These are phyloP conservation scores for Cucurbita moschata DNA, from an alignment of 306 rosid species.

Conservation along the genomic window DNA sequence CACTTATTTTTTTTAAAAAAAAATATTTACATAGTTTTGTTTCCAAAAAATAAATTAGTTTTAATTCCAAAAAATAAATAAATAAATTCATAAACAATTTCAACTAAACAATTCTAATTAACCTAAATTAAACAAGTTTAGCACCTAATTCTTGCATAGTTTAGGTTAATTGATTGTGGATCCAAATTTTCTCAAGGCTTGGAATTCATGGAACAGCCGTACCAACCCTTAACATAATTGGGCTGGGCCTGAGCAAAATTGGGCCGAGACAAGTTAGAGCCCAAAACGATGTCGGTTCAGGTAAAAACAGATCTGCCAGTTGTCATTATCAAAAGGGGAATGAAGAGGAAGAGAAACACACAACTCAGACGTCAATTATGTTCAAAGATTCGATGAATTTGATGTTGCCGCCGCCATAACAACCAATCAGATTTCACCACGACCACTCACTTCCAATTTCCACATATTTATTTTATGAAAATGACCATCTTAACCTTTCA, in stretches of 20 bases:
- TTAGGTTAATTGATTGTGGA: too few relatives aligned
- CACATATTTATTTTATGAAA: too few relatives aligned
- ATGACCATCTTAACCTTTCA: not conserved
- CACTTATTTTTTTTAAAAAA: too few relatives aligned
- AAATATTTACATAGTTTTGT: too few relatives aligned
- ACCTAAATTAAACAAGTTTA: too few relatives aligned
- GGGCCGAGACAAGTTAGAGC: not conserved
- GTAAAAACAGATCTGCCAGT: not conserved
- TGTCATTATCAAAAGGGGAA: not conserved
- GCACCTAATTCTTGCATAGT: too few relatives aligned
- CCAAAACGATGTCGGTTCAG: not conserved
- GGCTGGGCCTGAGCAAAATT: not conserved
- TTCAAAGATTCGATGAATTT: conserved; percentile 9
- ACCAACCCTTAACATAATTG: not conserved
- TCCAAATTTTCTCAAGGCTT: too few relatives aligned
- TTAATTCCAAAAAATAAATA: too few relatives aligned
- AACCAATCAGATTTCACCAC: not conserved
- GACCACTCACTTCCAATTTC: not conserved
- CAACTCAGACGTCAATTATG: conserved; percentile 5
- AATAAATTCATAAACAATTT: too few relatives aligned
- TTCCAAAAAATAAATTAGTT: too few relatives aligned
- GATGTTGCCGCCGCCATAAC: conserved; percentile 5
- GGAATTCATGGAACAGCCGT: too few relatives aligned
- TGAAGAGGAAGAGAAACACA: not conserved
- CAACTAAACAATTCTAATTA: too few relatives aligned